A percentile compares a stretch with the other conserved stretches of the same genome.
Conservation (phyloP, 2,329 filamentous ascomycete genomes). For the Purpureocillium lavendulum region DNA sequence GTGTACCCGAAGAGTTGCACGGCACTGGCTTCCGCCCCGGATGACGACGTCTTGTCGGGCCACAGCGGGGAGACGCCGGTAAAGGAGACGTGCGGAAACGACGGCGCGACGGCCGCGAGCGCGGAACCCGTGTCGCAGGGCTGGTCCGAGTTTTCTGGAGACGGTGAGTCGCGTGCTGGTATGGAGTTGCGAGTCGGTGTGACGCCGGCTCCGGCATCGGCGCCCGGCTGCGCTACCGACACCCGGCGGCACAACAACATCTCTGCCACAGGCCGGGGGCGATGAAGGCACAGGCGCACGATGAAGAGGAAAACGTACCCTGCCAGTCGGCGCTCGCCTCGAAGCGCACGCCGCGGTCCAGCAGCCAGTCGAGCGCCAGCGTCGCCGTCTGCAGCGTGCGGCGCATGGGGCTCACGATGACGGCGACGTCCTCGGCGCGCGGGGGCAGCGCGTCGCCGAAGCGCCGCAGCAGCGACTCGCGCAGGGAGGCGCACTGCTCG, state of each 20-base stretch:
- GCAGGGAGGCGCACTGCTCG: conserved; percentile 37
- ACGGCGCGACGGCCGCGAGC: conserved; percentile 29
- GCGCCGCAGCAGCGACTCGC: conserved; percentile 30
- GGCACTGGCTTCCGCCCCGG: conserved; percentile 12
- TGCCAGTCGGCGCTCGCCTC: conserved; percentile 57
- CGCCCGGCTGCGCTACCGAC: too few species aligned
- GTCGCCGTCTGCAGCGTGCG: conserved; percentile 58
- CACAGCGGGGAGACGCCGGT: conserved; percentile 47
- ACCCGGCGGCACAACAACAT: too few species aligned
- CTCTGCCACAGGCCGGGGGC: too few species aligned
- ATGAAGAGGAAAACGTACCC: conserved; percentile 28
- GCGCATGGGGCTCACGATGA: conserved; percentile 57
- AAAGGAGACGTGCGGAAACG: conserved; percentile 52
- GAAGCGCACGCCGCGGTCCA: conserved; percentile 44
- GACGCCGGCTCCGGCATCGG: too few species aligned
- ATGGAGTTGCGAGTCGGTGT: too few species aligned
- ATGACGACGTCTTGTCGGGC: conserved; percentile 53
- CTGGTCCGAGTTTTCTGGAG: conserved; percentile 41
- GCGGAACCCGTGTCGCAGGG: conserved; percentile 55
- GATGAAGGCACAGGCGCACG: background rate
- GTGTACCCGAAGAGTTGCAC: conserved; percentile 44
- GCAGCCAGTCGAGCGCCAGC: conserved; percentile 48
- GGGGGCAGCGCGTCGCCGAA: conserved; percentile 14
- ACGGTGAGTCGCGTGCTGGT: too few species aligned
- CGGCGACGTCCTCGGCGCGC: conserved; percentile 25